Evolutionary conservation across 2,329 filamentous ascomycete species (phyloP), one percentile per base, ranked within the genome.

Genomic region (Penicillium sp.): DNA sequence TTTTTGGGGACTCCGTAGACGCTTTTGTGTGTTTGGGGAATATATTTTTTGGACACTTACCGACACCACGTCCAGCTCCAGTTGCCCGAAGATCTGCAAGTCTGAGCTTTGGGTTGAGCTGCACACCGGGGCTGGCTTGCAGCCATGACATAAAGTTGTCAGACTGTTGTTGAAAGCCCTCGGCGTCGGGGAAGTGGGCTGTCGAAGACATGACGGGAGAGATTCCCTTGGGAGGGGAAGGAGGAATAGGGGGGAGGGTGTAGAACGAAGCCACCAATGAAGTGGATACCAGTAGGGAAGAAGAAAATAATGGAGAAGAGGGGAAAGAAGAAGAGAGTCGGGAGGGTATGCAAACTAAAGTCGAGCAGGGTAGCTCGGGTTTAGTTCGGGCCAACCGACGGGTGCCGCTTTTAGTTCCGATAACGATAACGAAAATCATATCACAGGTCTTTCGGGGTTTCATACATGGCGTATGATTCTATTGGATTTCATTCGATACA

Each of bases 11-110:
- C 49, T 54, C 58, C 62, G 48, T 60, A 40, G 63, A 19, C 15
- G 23, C 21, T 61, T 61, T 64, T 69, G 66, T 61, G 60, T 62
- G 58, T 48, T 61, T 53, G 53, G 50, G 55, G 47, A 54, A 27
- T 47, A 37, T 8, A 53, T 29, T 33, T 48, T 48, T 37, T n/a
- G 33, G 3, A 62, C 61, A 79, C 83, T 72, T 81, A 88, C 86
- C 80, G 66, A 89, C 81, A 66, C 86, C 86, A 77, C 86, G 78
- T 57, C 86, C 86, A 67, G 82, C 81, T 69, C 81, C 79, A 62
- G 75, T 74, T 52, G 75, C 72, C 68, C 85, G 79, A 56, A 88
- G 71, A 74, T 89, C 86, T 50, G 78, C 78, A 29, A 89, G 70
- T 60, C 76, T 70, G 61, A 89, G 82, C 64, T 86, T 87, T 37